Conservation (phyloP, 805 yeast genomes). For the Ogataea populi-albae region DNA sequence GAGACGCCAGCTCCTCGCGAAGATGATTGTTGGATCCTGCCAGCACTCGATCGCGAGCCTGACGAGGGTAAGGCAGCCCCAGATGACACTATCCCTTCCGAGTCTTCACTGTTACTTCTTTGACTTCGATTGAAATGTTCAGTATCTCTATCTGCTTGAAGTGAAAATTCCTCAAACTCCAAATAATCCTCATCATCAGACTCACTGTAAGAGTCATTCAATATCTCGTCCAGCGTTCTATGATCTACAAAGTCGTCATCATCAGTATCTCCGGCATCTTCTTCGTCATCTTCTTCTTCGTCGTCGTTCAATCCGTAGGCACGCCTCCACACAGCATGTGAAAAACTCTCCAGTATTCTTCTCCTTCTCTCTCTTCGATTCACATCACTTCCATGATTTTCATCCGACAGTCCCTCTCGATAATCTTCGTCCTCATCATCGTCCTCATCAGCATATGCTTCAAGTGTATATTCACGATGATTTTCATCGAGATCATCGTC, state of each 20-base stretch:
- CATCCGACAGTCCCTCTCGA: not conserved
- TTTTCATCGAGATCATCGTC: slow-evolving; percentile 7
- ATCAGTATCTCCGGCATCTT: slow-evolving; percentile 9
- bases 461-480: slow-evolving; percentile 4
- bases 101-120: no score
- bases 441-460: slow-evolving; percentile 10
- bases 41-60: no score
- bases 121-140: no score
- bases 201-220: slow-evolving; percentile 1
- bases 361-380: not conserved
- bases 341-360: slow-evolving; percentile 1
- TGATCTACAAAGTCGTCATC: slow-evolving; percentile 10
- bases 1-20: no score
- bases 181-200: slow-evolving; percentile 5
- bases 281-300: slow-evolving; percentile 3
- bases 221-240: slow-evolving; percentile 2
- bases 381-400: not conserved
- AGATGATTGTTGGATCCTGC: no score
- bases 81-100: no score
- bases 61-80: no score
- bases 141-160: no score
- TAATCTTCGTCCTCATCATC: slow-evolving; percentile 11
- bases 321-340: slow-evolving; percentile 1
- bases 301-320: not conserved
- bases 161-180: slow-evolving; percentile 1